A percentile compares a stretch with the other conserved stretches of the same genome.
These are phyloP conservation scores for Allantophomopsis cytisporea DNA, from an alignment of 2,329 filamentous ascomycete species.

Conservation along the genomic window DNA sequence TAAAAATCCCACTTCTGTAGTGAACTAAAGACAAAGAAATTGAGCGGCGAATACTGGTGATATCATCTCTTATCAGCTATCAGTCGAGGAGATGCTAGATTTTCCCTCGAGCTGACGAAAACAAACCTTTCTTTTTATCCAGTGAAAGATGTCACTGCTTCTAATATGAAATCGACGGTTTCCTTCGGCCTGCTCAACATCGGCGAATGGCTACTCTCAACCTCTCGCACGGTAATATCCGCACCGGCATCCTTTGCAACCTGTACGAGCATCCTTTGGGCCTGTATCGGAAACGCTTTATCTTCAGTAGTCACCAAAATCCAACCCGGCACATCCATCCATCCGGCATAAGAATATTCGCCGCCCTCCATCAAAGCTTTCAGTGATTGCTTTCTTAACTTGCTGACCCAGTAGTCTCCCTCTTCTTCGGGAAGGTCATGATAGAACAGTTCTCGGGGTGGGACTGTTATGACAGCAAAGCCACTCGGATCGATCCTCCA, in stretches of 20 bases:
- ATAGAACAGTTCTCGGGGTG: conserved; percentile 25
- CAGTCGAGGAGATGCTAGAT: too few relatives aligned
- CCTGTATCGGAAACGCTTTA: conserved; percentile 20
- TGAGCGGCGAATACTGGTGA: too few relatives aligned
- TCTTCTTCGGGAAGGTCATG: conserved; percentile 27
- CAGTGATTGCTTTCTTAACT: conserved; percentile 23
- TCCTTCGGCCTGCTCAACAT: conserved; percentile 26
- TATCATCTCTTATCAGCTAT: too few relatives aligned
- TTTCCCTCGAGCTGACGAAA: too few relatives aligned
- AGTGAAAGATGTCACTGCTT: conserved; percentile 15
- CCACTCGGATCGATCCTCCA: conserved; percentile 23
- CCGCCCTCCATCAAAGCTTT: conserved; percentile 25
- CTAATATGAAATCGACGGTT: conserved; percentile 20
- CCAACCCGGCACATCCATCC: conserved; percentile 16
- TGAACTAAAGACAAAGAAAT: too few relatives aligned
- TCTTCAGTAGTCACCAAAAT: conserved; percentile 25
- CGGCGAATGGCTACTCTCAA: conserved; percentile 25
- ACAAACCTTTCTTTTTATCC: too few relatives aligned
- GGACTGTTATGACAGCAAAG: conserved; percentile 20
- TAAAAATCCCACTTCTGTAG: too few relatives aligned
- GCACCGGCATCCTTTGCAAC: conserved; percentile 21
- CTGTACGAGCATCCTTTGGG: conserved; percentile 21
- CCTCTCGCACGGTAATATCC: conserved; percentile 20
- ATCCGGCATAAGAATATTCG: conserved; percentile 14
- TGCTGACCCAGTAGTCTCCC: conserved; percentile 22